Conservation (phyloP, 2,329 filamentous ascomycete genomes). For the Trichophyton equinum region DNA sequence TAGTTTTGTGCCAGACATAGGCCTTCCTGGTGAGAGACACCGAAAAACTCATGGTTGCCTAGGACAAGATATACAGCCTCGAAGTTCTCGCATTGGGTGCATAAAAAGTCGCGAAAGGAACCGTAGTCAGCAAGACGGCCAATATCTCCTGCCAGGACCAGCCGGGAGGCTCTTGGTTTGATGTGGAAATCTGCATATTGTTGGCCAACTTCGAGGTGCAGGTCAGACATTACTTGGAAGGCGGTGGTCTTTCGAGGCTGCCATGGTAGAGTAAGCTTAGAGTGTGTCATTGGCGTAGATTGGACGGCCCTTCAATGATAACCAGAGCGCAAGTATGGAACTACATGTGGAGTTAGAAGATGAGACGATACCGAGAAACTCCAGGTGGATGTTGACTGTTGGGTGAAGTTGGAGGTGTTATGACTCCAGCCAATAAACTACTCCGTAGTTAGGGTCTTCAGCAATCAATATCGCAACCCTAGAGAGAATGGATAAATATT, state of each 20-base stretch:
- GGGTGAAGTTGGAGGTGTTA: no score
- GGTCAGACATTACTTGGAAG: slow-evolving; percentile 11
- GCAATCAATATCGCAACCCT: no score
- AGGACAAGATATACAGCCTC: slow-evolving; percentile 22
- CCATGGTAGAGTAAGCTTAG: neutral
- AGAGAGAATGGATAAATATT: no score
- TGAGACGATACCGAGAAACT: no score
- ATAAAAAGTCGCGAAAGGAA: slow-evolving; percentile 18
- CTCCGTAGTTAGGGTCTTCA: no score
- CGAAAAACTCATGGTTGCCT: slow-evolving; percentile 30
- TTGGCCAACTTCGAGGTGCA: slow-evolving; percentile 11
- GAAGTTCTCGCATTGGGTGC: slow-evolving; percentile 17
- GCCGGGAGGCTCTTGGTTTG: slow-evolving; percentile 10
- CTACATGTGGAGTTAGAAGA: no score
- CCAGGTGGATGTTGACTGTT: no score
- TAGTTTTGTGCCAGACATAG: slow-evolving; percentile 13
- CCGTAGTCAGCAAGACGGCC: slow-evolving; percentile 21
- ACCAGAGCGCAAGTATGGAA: no score
- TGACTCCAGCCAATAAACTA: no score
- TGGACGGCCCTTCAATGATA: no score
- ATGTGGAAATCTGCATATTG: slow-evolving; percentile 11
- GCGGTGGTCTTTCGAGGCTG: neutral
- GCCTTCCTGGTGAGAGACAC: slow-evolving; percentile 17
- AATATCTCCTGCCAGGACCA: slow-evolving; percentile 24
- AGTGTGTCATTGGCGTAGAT: neutral